These are phyloP conservation scores for Pontederia crassipes DNA, from an alignment of 176 grass and related monocot species.

Conservation along the genomic window DNA sequence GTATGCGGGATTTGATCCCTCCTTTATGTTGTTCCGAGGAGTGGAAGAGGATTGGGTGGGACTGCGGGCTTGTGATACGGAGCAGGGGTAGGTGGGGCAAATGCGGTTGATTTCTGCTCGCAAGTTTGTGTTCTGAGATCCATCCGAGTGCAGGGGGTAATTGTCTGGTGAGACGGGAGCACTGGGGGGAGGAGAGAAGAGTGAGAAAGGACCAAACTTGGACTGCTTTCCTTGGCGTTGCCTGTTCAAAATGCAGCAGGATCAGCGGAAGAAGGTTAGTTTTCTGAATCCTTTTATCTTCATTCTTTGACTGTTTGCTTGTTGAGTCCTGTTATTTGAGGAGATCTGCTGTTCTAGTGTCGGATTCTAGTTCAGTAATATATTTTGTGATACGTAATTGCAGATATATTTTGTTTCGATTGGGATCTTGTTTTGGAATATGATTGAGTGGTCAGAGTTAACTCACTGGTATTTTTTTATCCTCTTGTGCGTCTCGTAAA, in stretches of 20 bases:
- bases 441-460: too few relatives aligned
- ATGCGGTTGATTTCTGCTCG: conserved; percentile 11
- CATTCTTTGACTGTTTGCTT: conserved; percentile 8
- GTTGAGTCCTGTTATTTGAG: not conserved
- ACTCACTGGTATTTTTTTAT: too few relatives aligned
- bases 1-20: not conserved
- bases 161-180: not conserved
- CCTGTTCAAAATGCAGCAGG: conserved; percentile 77
- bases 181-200: not conserved
- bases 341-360: conserved; percentile 2
- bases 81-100: conserved; percentile 17
- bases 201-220: conserved; percentile 9
- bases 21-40: not conserved
- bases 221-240: conserved; percentile 30
- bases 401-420: not conserved
- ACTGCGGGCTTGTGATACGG: conserved; percentile 12
- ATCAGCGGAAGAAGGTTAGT: conserved; percentile 82
- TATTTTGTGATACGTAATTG: not conserved
- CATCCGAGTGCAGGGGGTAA: not conserved
- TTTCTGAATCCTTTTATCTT: conserved; percentile 19
- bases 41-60: not conserved
- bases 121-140: not conserved
- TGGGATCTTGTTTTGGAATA: not conserved
- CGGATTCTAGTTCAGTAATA: not conserved
- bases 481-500: too few relatives aligned